Percentiles rank a stretch among this genome's conserved stretches.
phyloP scores from a whole-genome alignment of 2,329 filamentous ascomycete genomes.

The Stromatinia cepivora region DNA sequence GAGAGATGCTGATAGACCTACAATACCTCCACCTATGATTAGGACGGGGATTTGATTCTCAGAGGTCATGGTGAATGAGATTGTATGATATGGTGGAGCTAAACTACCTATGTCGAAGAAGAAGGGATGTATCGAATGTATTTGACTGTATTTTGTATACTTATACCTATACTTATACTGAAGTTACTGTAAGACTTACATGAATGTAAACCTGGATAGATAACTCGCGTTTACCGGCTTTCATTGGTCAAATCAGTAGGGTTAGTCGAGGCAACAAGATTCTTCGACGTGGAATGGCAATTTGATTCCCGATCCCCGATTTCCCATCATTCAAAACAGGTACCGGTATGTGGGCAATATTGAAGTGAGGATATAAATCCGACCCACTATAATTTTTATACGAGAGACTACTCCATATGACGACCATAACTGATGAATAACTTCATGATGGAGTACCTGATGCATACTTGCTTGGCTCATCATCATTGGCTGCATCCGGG shows the following conservation, averaged over 20 bases:
- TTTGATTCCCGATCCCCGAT: not conserved
- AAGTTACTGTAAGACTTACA: not conserved
- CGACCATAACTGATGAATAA: not conserved
- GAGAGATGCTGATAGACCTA: constrained; percentile 45
- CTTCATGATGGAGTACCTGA: constrained; percentile 1
- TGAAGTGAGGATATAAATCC: not conserved
- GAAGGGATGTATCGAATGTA: too few species aligned
- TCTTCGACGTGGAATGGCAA: not conserved
- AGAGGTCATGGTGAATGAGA: not conserved
- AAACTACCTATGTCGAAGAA: not conserved
- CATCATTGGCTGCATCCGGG: not conserved
- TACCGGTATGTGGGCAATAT: not conserved
- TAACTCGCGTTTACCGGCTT: not conserved
- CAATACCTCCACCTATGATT: constrained; percentile 45
- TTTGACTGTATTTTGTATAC: not conserved
- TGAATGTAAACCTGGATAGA: too few species aligned
- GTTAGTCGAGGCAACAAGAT: not conserved
- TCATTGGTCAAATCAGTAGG: not conserved
- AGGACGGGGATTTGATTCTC: constrained; percentile 37
- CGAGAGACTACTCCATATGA: not conserved
- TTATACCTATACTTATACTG: not conserved
- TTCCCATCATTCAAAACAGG: not conserved
- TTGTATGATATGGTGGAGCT: not conserved
- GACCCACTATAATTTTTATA: not conserved
- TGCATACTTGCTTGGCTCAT: not conserved